Evolutionary conservation across 2,329 filamentous ascomycete species (phyloP).

Genomic region (Aspergillus calidoustus): DNA sequence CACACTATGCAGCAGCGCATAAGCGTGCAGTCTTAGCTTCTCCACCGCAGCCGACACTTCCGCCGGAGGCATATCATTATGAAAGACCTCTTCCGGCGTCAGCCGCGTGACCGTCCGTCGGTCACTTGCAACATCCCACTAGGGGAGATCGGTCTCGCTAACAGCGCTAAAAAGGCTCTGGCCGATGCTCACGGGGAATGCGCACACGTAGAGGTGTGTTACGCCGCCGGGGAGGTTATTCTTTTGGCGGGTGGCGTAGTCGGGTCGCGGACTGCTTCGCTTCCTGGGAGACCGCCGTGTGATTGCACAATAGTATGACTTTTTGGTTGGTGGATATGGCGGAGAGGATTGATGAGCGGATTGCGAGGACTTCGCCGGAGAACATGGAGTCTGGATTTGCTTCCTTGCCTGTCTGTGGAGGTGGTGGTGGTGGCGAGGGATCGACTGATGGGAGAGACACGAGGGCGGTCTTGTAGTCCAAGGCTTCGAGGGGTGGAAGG

Average conservation of each 20-base stretch:
- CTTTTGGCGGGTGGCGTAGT: background rate
- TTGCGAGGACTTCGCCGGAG: no score
- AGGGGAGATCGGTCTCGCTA: background rate
- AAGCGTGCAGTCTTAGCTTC: conserved; percentile 7
- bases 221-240: conserved; percentile 1
- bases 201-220: conserved; percentile 3
- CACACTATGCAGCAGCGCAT: background rate
- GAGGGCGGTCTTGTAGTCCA: no score
- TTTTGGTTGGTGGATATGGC: no score
- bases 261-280: background rate
- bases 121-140: conserved; percentile 4
- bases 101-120: background rate
- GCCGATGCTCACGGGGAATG: conserved; percentile 5
- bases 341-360: no score
- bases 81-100: conserved; percentile 1
- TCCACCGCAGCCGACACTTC: no score
- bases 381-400: no score
- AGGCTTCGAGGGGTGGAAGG: no score
- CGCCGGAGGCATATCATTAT: conserved; percentile 6
- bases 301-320: conserved; percentile 13
- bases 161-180: conserved; percentile 3
- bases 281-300: conserved; percentile 4
- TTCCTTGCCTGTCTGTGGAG: no score
- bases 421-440: no score
- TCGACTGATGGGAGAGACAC: no score